Evolutionary conservation across 805 yeast species (phyloP).

Genomic region (Saturnispora bothae): DNA sequence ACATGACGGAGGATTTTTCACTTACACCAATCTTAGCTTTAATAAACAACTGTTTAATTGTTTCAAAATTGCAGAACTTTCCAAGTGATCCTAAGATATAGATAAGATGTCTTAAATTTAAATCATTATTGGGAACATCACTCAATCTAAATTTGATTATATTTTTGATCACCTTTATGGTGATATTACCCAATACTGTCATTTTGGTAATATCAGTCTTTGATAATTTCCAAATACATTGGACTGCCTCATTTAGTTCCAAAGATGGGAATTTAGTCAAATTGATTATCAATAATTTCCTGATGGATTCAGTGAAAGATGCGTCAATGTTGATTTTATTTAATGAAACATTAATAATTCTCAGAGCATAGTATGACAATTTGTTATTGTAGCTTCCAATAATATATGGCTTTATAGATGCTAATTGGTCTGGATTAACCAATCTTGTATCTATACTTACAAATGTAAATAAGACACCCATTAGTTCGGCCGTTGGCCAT

Average conservation of each 20-base stretch:
- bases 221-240: slow-evolving; percentile 52
- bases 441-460: slow-evolving; percentile 43
- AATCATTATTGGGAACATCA: slow-evolving; percentile 26
- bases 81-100: slow-evolving; percentile 65
- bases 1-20: slow-evolving; percentile 43
- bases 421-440: slow-evolving; percentile 56
- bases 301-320: slow-evolving; percentile 39
- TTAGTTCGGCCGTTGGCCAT: slow-evolving; percentile 21
- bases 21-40: slow-evolving; percentile 32
- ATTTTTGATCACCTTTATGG: slow-evolving; percentile 47
- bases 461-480: slow-evolving; percentile 46
- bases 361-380: slow-evolving; percentile 39
- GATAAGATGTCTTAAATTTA: slow-evolving; percentile 44
- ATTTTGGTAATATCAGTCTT: slow-evolving; percentile 32
- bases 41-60: slow-evolving; percentile 30
- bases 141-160: slow-evolving; percentile 33
- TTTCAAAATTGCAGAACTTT: slow-evolving; percentile 52
- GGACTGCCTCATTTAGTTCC: slow-evolving; percentile 68
- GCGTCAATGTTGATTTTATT: slow-evolving; percentile 34
- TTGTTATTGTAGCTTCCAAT: slow-evolving; percentile 35
- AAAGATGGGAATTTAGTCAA: slow-evolving; percentile 49
- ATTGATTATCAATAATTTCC: slow-evolving; percentile 39
- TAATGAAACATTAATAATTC: slow-evolving; percentile 42
- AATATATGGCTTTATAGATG: slow-evolving; percentile 55
- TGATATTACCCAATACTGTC: slow-evolving; percentile 46